Percentiles rank a stretch among this genome's conserved stretches.
Evolutionary conservation across 176 grass and related monocot genomes (phyloP).

Genomic region (Hyparrhenia diplandra): DNA sequence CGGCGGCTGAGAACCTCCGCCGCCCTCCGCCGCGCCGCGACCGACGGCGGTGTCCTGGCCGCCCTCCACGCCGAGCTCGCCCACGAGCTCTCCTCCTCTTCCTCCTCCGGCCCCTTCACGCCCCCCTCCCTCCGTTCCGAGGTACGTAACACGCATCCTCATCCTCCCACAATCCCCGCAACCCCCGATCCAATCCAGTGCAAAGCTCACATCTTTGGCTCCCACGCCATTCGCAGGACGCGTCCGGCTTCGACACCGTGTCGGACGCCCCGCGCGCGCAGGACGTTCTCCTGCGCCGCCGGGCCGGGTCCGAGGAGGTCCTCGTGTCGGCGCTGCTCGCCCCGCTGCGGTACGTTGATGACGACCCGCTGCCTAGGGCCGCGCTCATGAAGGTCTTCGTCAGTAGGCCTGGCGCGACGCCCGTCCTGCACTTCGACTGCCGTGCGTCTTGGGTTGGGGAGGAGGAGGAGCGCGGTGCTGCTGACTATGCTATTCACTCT

Average conservation of each 20-base stretch:
- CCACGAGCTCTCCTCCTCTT: conserved; percentile 50
- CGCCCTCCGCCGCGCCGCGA: conserved; percentile 15
- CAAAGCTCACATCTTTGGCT: neutral
- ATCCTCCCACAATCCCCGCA: neutral
- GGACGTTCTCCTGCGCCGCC: conserved; percentile 57
- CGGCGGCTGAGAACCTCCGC: conserved; percentile 32
- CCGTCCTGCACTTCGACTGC: conserved; percentile 76
- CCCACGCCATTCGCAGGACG: conserved; percentile 20
- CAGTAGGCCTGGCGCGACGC: conserved; percentile 35
- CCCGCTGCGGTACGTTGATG: conserved; percentile 40
- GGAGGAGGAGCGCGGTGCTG: neutral
- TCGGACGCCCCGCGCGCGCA: conserved; percentile 35
- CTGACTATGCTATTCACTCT: conserved; percentile 32
- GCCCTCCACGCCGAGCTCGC: conserved; percentile 53
- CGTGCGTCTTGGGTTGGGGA: conserved; percentile 3
- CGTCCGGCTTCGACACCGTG: conserved; percentile 43
- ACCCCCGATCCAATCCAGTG: neutral
- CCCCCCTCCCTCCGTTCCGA: neutral
- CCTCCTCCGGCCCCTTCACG: neutral
- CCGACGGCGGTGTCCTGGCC: conserved; percentile 44
- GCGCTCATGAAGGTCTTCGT: conserved; percentile 72
- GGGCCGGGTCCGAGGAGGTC: conserved; percentile 41
- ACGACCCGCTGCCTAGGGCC: conserved; percentile 26
- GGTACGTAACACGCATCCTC: conserved; percentile 24
- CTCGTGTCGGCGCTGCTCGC: conserved; percentile 69